Evolutionary conservation across 202 grass and related monocot genomes (phyloP), one percentile per base, ranked within the genome.

Genomic region (Digitaria exilis): DNA sequence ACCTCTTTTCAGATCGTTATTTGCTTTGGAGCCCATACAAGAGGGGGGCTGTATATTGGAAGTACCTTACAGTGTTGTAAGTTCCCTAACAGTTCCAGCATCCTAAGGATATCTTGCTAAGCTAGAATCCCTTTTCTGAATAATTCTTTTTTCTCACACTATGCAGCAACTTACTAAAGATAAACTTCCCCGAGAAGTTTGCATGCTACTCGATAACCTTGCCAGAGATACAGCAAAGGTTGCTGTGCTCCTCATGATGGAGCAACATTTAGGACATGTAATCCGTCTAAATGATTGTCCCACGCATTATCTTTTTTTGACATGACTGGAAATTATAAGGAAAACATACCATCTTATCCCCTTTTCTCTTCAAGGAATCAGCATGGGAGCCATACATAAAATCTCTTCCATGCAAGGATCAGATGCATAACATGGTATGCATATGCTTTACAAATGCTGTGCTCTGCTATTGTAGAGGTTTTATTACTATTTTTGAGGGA

Each of bases 381-480:
- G 88, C 71, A 74, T 97, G 94, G 89, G 85, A 48, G 5, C 73
- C 88, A 16, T 92, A 97, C 69, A 66, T 92, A 54, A 79, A 76
- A 56, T 80, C 62, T 55, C 94, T 97, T 49, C 94, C 91, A 19
- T 50, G 48, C 71, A 78, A 85, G 43, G 85, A 79, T 92, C 83
- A 92, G 76, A 94, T 94, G 91, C 91, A 97, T 85, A 94, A 87
- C 79, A 80, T 89, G 83, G 94, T 97, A 94, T 24, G 37, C 2
- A 57, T 73, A n/a, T 75, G 41, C n/a, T 46, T 56, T 26, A 3
- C 10, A 76, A 52, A 67, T 66, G 32, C 44, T 45, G 1, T 41
- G 39, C 25, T 57, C 39, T 83, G 45, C n/a, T 75, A 48, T 5
- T 72, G 49, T 52, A 41, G 28, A 65, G 34, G 30, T 50, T 77